Percentiles rank a stretch among this genome's conserved stretches.
Conservation (phyloP, 2,329 filamentous ascomycete species). For the Fusarium graminum region DNA sequence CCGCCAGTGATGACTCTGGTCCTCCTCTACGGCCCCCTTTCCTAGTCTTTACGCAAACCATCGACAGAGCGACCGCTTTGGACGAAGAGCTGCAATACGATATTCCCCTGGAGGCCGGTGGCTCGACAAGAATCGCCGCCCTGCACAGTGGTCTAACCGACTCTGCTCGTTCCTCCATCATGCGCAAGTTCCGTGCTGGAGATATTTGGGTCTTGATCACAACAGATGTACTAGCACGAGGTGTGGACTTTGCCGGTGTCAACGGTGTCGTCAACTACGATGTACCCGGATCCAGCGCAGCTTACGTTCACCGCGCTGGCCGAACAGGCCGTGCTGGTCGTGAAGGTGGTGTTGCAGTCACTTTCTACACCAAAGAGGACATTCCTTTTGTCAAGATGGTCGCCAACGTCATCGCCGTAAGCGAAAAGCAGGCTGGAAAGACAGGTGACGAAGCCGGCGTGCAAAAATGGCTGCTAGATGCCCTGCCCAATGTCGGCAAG, state of each 20-base stretch:
- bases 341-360: slow-evolving; percentile 89
- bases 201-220: slow-evolving; percentile 98
- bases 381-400: slow-evolving; percentile 90
- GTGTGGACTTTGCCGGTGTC: slow-evolving; percentile 93
- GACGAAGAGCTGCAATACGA: slow-evolving; percentile 94
- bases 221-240: slow-evolving; percentile 90
- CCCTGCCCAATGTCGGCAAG: slow-evolving; percentile 86
- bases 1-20: slow-evolving; percentile 66
- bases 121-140: slow-evolving; percentile 85
- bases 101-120: slow-evolving; percentile 89
- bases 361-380: slow-evolving; percentile 95
- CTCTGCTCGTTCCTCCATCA: slow-evolving; percentile 79
- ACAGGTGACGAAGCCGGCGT: slow-evolving; percentile 69
- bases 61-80: slow-evolving; percentile 87
- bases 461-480: slow-evolving; percentile 88
- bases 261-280: slow-evolving; percentile 99
- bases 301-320: slow-evolving; percentile 93
- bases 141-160: slow-evolving; percentile 90
- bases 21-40: slow-evolving; percentile 84
- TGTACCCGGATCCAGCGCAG: slow-evolving; percentile 88
- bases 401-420: slow-evolving; percentile 89
- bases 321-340: slow-evolving; percentile 90
- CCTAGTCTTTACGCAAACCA: slow-evolving; percentile 96
- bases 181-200: slow-evolving; percentile 89
- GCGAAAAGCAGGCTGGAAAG: slow-evolving; percentile 77